Base-by-base conservation (phyloP, 106 monocot genomes). In the Gastrodia elata region DNA sequence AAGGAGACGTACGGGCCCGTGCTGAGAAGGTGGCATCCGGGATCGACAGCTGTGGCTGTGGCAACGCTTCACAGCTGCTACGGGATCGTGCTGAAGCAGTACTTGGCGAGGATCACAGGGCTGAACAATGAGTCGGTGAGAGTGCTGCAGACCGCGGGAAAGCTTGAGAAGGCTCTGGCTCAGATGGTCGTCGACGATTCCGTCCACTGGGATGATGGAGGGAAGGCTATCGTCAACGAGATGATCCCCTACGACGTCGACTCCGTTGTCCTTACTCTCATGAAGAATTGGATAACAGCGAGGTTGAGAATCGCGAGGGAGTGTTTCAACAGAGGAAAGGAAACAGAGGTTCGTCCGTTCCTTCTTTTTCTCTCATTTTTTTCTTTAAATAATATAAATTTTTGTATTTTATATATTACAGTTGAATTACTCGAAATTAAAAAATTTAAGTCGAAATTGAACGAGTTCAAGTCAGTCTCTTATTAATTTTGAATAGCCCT, bases 101-200 rank as follows among this genome's bases (percentile, higher is more conserved):
- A 78, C 68, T 24, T 85, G 46, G 38, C 39, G 1, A 72, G 56
- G n/a, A 59, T 80, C 10, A 24, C 48, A 0, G 49, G 40, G 22
- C 74, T 84, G 11, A 77, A 76, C 25, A 73, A 76, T 8, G 80
- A 77, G 28, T 39, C 73, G 22, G 80, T 74, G 1, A 30, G 70
- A 11, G 78, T 85, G 1, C 58, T 85, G 39, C 74, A 85, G 8
- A 64, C 76, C 0, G 85, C 82, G 0, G 82, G 76, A 22, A 82
- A 73, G 44, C 76, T 85, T 28, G 85, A 85, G 68, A 79, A 78
- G 39, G 76, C 32, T 9, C 72, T 85, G 75, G 72, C 82, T 25
- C 68, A 85, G 36, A 78, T 82, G 81, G 85, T 73, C 18, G 72
- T 69, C 0, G 85, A 82, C 78, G 85, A 85, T 39, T 57, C 73